Evolutionary conservation across 768 basidiomycete species (phyloP).

Genomic region (Mycena kentingensis): DNA sequence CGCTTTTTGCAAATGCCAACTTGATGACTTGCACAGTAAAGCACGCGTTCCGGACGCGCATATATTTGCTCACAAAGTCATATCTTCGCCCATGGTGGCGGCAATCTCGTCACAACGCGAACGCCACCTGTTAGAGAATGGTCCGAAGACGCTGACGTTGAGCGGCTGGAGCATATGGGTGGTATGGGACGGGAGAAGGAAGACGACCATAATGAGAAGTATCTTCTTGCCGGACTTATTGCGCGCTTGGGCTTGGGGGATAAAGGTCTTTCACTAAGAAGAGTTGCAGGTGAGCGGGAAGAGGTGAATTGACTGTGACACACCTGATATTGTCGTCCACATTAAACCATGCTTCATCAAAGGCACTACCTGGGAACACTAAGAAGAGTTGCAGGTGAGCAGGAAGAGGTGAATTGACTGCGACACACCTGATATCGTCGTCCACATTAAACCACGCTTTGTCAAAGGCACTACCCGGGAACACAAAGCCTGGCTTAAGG

Average conservation of each 20-base stretch:
- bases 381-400: slow-evolving; percentile 12
- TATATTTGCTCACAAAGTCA: neutral
- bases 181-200: slow-evolving; percentile 40
- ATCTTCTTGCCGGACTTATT: slow-evolving; percentile 14
- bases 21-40: neutral
- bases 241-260: slow-evolving; percentile 13
- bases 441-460: slow-evolving; percentile 29
- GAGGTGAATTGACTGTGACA: neutral
- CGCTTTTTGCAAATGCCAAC: neutral
- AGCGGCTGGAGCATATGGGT: slow-evolving; percentile 40
- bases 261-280: slow-evolving; percentile 24
- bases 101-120: neutral
- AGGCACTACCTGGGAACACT: slow-evolving; percentile 27
- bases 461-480: slow-evolving; percentile 19
- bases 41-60: neutral
- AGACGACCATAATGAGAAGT: slow-evolving; percentile 29
- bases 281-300: slow-evolving; percentile 11
- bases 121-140: slow-evolving; percentile 27
- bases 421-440: slow-evolving; percentile 23
- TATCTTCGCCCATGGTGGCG: neutral
- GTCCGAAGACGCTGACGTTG: slow-evolving; percentile 41
- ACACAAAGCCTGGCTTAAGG: slow-evolving; percentile 31
- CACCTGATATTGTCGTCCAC: slow-evolving; percentile 25
- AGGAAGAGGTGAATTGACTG: neutral
- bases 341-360: slow-evolving; percentile 26